These are phyloP conservation scores for Pinus albicaulis DNA, from an alignment of 75 land plant species.

Conservation along the genomic window DNA sequence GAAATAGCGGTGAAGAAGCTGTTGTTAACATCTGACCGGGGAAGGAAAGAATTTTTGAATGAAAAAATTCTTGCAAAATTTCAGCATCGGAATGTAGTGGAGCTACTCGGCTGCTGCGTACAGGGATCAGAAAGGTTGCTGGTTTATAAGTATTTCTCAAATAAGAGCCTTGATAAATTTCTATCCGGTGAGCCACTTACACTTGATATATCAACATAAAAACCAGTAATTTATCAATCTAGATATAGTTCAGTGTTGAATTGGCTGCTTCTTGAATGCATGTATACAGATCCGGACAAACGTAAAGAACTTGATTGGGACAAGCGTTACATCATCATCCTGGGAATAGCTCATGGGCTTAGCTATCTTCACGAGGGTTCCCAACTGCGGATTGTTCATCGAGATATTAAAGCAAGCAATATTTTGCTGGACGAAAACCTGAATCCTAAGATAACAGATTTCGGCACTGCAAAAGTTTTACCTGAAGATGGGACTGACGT, in stretches of 20 bases:
- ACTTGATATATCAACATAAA: no score
- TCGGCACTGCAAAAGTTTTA: conserved; percentile 19
- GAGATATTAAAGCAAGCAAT: conserved; percentile 23
- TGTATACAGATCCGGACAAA: conserved; percentile 1
- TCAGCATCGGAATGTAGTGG: not conserved
- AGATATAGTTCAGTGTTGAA: not conserved
- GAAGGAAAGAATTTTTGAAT: not conserved
- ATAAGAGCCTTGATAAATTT: not conserved
- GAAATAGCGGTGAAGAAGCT: not conserved
- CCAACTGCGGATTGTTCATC: conserved; percentile 1
- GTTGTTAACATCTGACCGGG: not conserved
- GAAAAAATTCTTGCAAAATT: not conserved
- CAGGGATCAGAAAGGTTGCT: not conserved
- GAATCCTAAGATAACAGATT: conserved; percentile 27
- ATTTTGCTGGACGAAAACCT: conserved; percentile 20
- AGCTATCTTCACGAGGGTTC: conserved; percentile 2
- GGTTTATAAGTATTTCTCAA: not conserved
- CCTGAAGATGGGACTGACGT: conserved; percentile 23
- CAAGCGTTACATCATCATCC: not conserved
- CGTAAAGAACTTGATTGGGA: not conserved
- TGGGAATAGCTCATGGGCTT: conserved; percentile 8
- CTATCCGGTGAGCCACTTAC: not conserved
- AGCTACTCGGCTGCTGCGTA: not conserved
- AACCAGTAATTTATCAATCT: no score
- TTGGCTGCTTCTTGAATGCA: not conserved